Base-by-base conservation (phyloP, 495 filamentous ascomycete species). In the Xylaria curta region DNA sequence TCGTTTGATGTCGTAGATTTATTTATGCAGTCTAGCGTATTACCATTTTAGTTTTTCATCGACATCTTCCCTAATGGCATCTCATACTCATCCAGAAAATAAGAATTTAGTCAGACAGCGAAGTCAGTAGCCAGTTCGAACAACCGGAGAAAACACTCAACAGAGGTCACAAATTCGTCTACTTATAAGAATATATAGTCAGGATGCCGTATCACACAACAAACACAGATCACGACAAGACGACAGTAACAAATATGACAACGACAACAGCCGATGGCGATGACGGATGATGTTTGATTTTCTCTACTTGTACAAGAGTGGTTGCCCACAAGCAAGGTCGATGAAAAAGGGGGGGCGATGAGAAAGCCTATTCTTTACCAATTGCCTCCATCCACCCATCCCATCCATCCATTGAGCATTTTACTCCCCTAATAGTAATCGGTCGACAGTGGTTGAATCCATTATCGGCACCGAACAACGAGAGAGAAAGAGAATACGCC, bases 231-330 rank as follows among this genome's bases (percentile, higher is more conserved):
- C 53, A 17, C 13, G 26, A 56, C 13, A 13, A 12, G 7, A 0
- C 1, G 24, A 54, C 0, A 24, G 12, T 15, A 28, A 28, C 38
- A 1, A n/a, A 62, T 13, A 44, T 44, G 36, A n/a, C 21, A 9
- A 62, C 31, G 12, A 40, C 4, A 62, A 24, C 17, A 62, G 40
- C 7, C 6, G 21, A 7, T 19, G 10, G 17, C 21, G 15, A 19
- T 10, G 12, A 42, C 12, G 15, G 17, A 19, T 21, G 40, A 46
- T 53, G 12, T 53, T 53, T 66, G 17, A 5, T 38, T 36, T 66
- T 38, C 26, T 53, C 63, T 66, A 66, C 53, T 51, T 51, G 63
- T 66, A 66, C 63, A 66, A 66, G 21, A 53, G 38, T 53, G 28
- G 28, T 12, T 49, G 26, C 19, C 46, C 24, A 28, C 19, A 0